Percentiles rank a stretch among this genome's conserved stretches.
phyloP scores from a whole-genome alignment of 805 yeast genomes.

The Spathaspora boniae region DNA sequence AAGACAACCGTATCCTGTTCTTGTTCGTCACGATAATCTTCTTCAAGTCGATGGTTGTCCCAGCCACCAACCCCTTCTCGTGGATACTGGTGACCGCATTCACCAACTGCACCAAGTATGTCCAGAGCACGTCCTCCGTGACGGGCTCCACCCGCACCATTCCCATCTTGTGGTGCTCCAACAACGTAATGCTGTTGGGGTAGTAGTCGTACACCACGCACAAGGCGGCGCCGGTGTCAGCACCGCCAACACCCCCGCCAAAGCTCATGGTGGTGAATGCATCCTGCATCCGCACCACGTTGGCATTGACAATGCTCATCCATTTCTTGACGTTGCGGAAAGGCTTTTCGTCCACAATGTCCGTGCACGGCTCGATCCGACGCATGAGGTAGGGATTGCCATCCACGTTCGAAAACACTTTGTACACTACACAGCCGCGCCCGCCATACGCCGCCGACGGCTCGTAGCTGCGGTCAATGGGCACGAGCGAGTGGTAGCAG shows the following conservation, averaged over 20 bases:
- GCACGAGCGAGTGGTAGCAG: conserved; percentile 77
- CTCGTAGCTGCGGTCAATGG: conserved; percentile 55
- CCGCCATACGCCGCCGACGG: conserved; percentile 46
- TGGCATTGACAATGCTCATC: conserved; percentile 47
- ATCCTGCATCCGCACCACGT: conserved; percentile 66
- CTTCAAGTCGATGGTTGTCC: conserved; percentile 56
- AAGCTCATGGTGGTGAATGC: conserved; percentile 86
- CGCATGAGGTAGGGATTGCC: conserved; percentile 77
- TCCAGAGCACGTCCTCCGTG: conserved; percentile 71
- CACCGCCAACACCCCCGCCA: conserved; percentile 40
- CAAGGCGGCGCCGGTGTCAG: conserved; percentile 54
- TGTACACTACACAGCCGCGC: conserved; percentile 58
- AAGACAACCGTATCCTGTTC: conserved; percentile 66
- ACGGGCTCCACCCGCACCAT: conserved; percentile 45
- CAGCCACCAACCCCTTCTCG: conserved; percentile 56
- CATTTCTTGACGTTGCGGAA: conserved; percentile 64
- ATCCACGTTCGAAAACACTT: conserved; percentile 74
- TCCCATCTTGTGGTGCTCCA: conserved; percentile 57
- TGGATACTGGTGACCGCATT: conserved; percentile 70
- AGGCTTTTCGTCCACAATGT: conserved; percentile 46
- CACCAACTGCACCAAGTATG: conserved; percentile 68
- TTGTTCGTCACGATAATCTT: conserved; percentile 72
- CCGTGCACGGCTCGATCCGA: conserved; percentile 50
- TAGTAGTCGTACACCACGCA: conserved; percentile 80
- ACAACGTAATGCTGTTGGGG: conserved; percentile 70